Evolutionary conservation across 2,329 filamentous ascomycete genomes (phyloP).

Genomic region (Trichoderma lentiforme): DNA sequence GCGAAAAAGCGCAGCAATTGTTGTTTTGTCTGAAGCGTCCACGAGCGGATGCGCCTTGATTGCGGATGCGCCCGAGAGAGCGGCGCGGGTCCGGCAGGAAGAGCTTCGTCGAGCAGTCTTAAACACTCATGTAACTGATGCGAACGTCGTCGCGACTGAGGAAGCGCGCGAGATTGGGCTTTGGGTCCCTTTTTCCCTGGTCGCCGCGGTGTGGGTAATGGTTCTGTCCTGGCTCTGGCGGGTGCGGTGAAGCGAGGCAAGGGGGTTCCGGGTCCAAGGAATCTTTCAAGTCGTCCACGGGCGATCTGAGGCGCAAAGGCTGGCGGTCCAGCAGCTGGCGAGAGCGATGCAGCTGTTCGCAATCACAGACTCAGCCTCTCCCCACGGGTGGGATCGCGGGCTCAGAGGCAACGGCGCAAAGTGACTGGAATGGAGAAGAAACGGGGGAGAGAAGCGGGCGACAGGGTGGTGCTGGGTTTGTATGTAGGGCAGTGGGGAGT

Average conservation of each 20-base stretch:
- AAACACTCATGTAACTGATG: conserved; percentile 4
- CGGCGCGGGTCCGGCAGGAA: not conserved
- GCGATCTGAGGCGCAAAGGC: not conserved
- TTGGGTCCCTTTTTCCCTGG: not conserved
- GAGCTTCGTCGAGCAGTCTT: not conserved
- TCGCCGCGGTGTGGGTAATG: conserved; percentile 10
- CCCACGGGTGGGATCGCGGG: conserved; percentile 19
- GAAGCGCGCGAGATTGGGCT: conserved; percentile 11
- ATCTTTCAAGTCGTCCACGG: not conserved
- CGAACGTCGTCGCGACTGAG: conserved; percentile 11
- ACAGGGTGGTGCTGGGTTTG: conserved; percentile 13
- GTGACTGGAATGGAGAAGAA: conserved; percentile 19
- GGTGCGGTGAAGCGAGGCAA: conserved; percentile 18
- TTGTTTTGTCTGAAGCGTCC: not conserved
- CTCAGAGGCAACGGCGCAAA: conserved; percentile 19
- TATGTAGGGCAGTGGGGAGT: conserved; percentile 23
- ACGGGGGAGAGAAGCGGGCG: conserved; percentile 16
- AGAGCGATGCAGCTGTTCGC: conserved; percentile 12
- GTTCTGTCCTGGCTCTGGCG: not conserved
- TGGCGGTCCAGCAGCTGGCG: not conserved
- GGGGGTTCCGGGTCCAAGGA: conserved; percentile 1
- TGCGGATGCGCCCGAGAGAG: conserved; percentile 13
- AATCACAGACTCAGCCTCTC: conserved; percentile 17
- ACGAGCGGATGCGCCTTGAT: not conserved
- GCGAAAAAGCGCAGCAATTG: not conserved